Evolutionary conservation across 495 filamentous ascomycete species (phyloP).

Genomic region (Trichoderma asperelloides): DNA sequence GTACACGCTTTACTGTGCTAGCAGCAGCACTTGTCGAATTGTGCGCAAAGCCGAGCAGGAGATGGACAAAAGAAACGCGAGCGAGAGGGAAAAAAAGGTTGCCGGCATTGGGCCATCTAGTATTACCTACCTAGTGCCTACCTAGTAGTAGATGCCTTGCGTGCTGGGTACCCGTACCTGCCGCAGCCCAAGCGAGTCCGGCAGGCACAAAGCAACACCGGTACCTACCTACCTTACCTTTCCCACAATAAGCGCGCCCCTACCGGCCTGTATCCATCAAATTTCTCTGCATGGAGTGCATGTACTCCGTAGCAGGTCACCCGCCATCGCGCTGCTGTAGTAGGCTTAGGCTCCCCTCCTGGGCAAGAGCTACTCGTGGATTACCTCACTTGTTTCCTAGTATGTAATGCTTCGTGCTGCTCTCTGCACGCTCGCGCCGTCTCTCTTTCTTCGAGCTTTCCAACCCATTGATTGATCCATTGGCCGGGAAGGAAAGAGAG

Average conservation of each 20-base stretch:
- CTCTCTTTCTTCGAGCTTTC: neutral
- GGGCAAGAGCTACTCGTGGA: neutral
- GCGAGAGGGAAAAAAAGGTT: neutral
- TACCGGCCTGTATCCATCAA: slow-evolving; percentile 1
- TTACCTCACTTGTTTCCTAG: too few relatives aligned
- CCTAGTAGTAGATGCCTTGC: neutral
- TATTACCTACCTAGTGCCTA: too few relatives aligned
- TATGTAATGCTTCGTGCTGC: neutral
- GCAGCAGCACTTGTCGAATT: neutral
- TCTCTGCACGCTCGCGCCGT: neutral
- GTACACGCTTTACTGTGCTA: neutral
- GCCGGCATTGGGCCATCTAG: neutral
- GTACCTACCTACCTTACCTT: neutral
- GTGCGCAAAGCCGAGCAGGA: neutral
- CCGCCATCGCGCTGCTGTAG: neutral
- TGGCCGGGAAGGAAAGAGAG: neutral
- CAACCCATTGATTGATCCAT: neutral
- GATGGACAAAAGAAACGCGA: neutral
- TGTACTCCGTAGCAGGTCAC: neutral
- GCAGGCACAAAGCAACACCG: neutral
- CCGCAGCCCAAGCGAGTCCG: neutral
- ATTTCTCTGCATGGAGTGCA: slow-evolving; percentile 1
- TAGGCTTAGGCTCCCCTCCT: slow-evolving; percentile 2
- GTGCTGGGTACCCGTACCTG: neutral
- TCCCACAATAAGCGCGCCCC: neutral